Base-by-base conservation (phyloP, 2,329 filamentous ascomycete genomes). In the Sclerotinia sclerotiorum region DNA sequence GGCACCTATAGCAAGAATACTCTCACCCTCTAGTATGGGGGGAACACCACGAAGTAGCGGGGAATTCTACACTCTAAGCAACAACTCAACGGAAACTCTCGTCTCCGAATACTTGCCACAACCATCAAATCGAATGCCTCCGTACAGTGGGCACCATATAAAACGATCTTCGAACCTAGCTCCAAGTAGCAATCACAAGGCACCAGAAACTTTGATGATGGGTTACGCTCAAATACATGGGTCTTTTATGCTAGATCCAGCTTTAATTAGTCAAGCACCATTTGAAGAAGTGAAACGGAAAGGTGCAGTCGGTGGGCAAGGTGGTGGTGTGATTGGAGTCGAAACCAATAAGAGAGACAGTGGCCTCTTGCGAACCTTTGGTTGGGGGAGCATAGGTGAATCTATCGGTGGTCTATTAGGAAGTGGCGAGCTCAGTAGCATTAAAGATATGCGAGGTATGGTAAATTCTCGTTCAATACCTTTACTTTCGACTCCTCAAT, bases 211-310 rank as follows among this genome's bases (percentile, higher is more conserved):
- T 1, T 81, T 99, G 66, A 96, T 99, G 88, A 99, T 99, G 95
- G 95, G 94, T 0, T 99, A 97, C 79, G 94, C 92, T 3, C 95
- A 99, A 75, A 87, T 98, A 2, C 91, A 93, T 79, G 95, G 95
- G 5, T 94, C 92, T 0, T 99, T 99, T 74, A 93, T 89, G 0
- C 81, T 99, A 8, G 95, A 99, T 76, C 93, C 93, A 0, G 97
- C 95, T 1, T 82, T 99, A 29, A 88, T 99, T 69, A 94, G 96
- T 74, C 88, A 96, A 51, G 88, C 88, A 0, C 92, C 92, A 0
- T 99, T 99, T 75, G 95, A 99, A 77, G 92, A 96, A 75, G 94
- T 98, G 51, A 99, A 99, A 79, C 87, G 94, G 69, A 97, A 97
- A 80, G 94, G 92, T 2, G 93, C 97, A 8, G 87, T 97, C 6